These are phyloP conservation scores for Atalantia buxifolia DNA, from an alignment of 345 rosid genomes.

Conservation along the genomic window DNA sequence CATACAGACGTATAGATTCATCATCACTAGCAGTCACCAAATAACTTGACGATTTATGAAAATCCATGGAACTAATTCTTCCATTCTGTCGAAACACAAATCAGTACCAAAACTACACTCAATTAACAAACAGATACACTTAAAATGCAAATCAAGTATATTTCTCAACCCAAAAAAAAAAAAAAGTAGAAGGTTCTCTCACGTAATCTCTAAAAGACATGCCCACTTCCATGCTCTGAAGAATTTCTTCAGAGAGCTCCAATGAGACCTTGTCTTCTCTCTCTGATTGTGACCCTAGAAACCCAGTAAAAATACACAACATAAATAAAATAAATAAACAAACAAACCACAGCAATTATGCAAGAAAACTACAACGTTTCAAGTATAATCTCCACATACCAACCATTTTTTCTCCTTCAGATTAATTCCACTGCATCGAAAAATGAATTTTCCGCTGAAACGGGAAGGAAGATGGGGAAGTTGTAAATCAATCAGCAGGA, in stretches of 20 bases:
- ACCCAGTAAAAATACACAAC: neutral
- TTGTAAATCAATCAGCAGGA: neutral
- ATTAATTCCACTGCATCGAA: neutral
- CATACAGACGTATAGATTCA: constrained; percentile 90
- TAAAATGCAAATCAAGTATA: neutral
- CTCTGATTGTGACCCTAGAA: constrained; percentile 41
- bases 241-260: constrained; percentile 80
- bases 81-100: constrained; percentile 44
- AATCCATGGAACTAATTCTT: constrained; percentile 90
- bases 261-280: constrained; percentile 67
- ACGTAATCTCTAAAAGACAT: constrained; percentile 86
- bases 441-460: neutral
- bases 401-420: constrained; percentile 20
- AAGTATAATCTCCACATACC: constrained; percentile 20
- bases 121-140: neutral
- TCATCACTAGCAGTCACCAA: constrained; percentile 98
- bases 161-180: neutral
- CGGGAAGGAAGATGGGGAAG: neutral
- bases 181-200: too few relatives aligned
- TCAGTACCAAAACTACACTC: neutral
- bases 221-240: constrained; percentile 95
- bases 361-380: neutral
- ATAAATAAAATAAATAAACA: neutral
- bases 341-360: neutral
- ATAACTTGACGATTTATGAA: constrained; percentile 74